Evolutionary conservation across 768 basidiomycete species (phyloP).

Genomic region (Cystobasidium onofrii): DNA sequence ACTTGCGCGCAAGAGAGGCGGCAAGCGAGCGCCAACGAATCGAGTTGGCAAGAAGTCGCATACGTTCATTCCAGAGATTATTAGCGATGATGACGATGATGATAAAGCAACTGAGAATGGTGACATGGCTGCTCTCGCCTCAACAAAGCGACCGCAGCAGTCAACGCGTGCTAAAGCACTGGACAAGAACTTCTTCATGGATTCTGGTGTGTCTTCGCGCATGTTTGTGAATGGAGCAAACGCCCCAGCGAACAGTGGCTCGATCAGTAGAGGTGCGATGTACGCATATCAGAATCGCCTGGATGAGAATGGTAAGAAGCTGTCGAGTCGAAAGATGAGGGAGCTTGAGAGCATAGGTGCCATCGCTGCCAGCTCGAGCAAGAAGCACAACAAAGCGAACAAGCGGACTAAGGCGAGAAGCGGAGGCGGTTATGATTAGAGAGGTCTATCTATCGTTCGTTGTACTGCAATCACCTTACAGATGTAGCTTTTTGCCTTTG

Average conservation of each 20-base stretch:
- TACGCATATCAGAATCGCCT: constrained; percentile 80
- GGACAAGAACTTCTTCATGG: constrained; percentile 76
- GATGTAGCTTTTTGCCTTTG: background rate
- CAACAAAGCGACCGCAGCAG: constrained; percentile 34
- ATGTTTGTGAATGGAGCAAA: constrained; percentile 57
- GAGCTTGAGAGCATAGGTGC: constrained; percentile 48
- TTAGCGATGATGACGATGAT: background rate
- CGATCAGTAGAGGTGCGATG: constrained; percentile 55
- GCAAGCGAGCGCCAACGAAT: background rate
- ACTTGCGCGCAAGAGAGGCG: constrained; percentile 48
- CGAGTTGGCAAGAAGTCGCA: constrained; percentile 60
- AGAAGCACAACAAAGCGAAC: constrained; percentile 80
- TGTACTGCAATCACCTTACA: background rate
- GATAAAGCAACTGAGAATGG: constrained; percentile 39
- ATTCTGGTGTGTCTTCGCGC: constrained; percentile 50
- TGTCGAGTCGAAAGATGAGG: constrained; percentile 49
- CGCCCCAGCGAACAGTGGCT: constrained; percentile 48
- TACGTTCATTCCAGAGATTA: constrained; percentile 58
- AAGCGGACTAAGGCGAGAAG: constrained; percentile 77
- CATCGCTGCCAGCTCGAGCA: constrained; percentile 50
- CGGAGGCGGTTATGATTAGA: constrained; percentile 75
- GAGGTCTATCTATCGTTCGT: background rate
- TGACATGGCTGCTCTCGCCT: background rate
- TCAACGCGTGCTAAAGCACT: constrained; percentile 60
- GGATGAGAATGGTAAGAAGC: constrained; percentile 64